Evolutionary conservation across 306 rosid genomes (phyloP), one percentile per base, ranked within the genome.

Genomic region (Chamaecrista fasciculata): DNA sequence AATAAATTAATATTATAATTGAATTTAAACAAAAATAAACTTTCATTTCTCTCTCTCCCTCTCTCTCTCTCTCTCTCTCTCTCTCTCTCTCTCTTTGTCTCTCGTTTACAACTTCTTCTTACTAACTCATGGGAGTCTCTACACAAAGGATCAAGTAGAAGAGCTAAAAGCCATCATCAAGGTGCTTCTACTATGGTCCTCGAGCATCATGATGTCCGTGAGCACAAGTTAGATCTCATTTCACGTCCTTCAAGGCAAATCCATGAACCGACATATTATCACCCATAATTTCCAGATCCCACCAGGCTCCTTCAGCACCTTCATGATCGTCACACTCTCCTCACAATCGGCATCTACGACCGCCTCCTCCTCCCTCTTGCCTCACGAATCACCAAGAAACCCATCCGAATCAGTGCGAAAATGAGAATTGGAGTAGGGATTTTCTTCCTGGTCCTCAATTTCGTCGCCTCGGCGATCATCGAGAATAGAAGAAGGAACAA

Each of bases 141-240:
- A 91, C 86, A 83, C 93, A 28, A 70, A 76, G 18, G 88, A 82
- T 42, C 86, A 89, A 83, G 91, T 86, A 5, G 96, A 89, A 75
- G 90, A 85, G 72, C 83, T 89, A 0, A 89, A 86, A 50, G 75
- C 87, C 21, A 84, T 89, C 2, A 71, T 89, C 11, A 85, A 76
- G 58, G 87, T 89, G 2, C 72, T 89, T 3, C 91, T 93, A 0
- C 66, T 89, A 10, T 89, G 96, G 92, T 83, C 89, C 18, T 69
- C 86, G 3, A 79, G 85, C 46, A 42, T 89, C 19, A 67, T 85
- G 67, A 56, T 83, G 72, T 51, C 83, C 11, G 72, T 85, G 2
- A 69, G 67, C 77, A 6, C 58, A 2, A 81, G 86, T 77, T 93
- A 86, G 36, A 39, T 61, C 80, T 33, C 96, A 23, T 81, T 89